Evolutionary conservation across 2,329 filamentous ascomycete species (phyloP).

Genomic region (Aspergillus tanneri): DNA sequence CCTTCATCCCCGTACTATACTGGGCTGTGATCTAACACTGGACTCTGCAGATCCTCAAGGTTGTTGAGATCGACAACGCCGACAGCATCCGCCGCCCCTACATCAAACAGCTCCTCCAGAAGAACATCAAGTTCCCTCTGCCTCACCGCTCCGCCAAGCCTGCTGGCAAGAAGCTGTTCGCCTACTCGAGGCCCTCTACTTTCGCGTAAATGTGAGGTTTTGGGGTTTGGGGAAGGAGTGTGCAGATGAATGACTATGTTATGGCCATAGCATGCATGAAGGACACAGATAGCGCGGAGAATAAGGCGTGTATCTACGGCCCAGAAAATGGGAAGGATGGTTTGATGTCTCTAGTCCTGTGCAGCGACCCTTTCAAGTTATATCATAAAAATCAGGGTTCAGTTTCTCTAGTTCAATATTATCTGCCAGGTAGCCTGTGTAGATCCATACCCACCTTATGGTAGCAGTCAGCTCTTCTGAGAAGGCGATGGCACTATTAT

Average conservation of each 20-base stretch:
- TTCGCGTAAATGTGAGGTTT: constrained; percentile 75
- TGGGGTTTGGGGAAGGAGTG: constrained; percentile 37
- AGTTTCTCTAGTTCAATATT: constrained; percentile 20
- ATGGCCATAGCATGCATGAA: constrained; percentile 45
- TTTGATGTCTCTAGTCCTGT: constrained; percentile 44
- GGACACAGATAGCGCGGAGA: constrained; percentile 36
- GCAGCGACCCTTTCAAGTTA: constrained; percentile 41
- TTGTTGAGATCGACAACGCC: constrained; percentile 93
- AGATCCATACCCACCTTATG: background rate
- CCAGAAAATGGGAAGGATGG: constrained; percentile 36
- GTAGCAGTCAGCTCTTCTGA: too few relatives aligned
- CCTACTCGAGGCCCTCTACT: constrained; percentile 88
- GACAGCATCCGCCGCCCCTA: constrained; percentile 97
- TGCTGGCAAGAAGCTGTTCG: constrained; percentile 85
- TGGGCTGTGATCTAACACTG: constrained; percentile 8
- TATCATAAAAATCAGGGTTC: constrained; percentile 41
- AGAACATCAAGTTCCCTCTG: constrained; percentile 96
- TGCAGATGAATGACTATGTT: constrained; percentile 45
- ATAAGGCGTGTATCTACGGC: constrained; percentile 37
- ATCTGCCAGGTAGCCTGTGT: constrained; percentile 7
- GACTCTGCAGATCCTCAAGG: constrained; percentile 80
- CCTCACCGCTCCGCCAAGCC: constrained; percentile 90
- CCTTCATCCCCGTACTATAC: background rate
- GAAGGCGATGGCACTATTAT: too few relatives aligned
- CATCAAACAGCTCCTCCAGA: constrained; percentile 96